Base-by-base conservation (phyloP, 2,329 filamentous ascomycete genomes). In the Colletotrichum sp. region DNA sequence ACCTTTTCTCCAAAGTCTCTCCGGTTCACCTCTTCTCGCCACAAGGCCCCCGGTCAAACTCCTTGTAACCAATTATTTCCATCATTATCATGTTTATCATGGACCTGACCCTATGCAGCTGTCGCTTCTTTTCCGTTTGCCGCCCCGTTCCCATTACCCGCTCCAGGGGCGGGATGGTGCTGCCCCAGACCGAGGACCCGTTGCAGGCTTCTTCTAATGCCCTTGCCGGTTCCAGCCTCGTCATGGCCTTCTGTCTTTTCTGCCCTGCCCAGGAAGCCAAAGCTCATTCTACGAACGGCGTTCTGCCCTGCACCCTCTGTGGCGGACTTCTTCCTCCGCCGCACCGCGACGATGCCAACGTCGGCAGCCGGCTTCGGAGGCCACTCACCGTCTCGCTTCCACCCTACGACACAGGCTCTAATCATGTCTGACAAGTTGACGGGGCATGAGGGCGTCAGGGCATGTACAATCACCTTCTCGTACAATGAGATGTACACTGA, bases 381-480 rank as follows among this genome's bases (percentile, higher is more conserved):
- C 96, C 96, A 99, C 84, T 98, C 95, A 18, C 96, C 96, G 80
- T 97, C 95, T 55, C 95, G 90, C 84, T 98, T 98, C 96, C 96
- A 98, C 59, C 96, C 96, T 32, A 94, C 90, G 1, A 99, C 96
- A 78, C 96, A 94, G 15, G 95, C 92, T 12, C 92, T 90, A 26
- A 95, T 92, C 87, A 98, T 93, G 80, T 98, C 95, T 34, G 90
- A 87, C 1, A 99, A 90, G 80, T 98, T 98, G 81, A 98, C 94
- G 5, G 96, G 96, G 18, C 98, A 95, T 2, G 94, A 93, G 0
- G 96, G 96, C 4, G 95, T 95, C 78, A 97, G 90, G 49, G 90
- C 91, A 81, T 96, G 93, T 1, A 96, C 84, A 57, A 98, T 93
- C 67, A 98, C 94, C 85, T 98, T 98, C 82, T 94, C 94, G 87